Evolutionary conservation across 768 basidiomycete genomes (phyloP), one percentile per base, ranked within the genome.

Genomic region (Baorangia bicolor): DNA sequence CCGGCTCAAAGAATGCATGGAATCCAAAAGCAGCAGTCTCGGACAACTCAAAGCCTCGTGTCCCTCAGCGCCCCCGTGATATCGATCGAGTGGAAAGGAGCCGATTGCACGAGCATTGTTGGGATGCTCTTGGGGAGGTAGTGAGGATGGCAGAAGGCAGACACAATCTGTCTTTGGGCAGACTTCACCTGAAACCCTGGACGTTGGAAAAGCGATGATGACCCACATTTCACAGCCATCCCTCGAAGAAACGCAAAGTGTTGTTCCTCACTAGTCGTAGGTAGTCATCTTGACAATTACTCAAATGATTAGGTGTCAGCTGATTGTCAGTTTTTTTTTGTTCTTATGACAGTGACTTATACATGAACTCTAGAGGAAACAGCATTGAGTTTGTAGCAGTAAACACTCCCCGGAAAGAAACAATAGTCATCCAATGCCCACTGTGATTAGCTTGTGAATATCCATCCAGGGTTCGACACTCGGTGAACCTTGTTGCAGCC

Each of bases 101-200:
- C 48, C 61, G 66, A 3, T 60, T 79, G 30, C 71, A 75, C 18
- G 70, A 71, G 14, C 70, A 67, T 23, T 76, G 74, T 4, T 79
- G 78, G 76, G 73, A 74, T 31, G 75, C 79, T 28, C 63, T 87
- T 2, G 77, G 79, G 23, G 79, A 86, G 62, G 77, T 80, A 1
- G 74, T 84, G 38, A 75, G 72, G 53, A 77, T 88, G 77, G 85
- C 84, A 21, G 86, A 88, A 64, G 82, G 78, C 13, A 75, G 77
- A 61, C 74, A 80, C 44, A 65, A 68, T 20, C 49, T 88, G 46
- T 77, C 72, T 5, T 68, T 87, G 51, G 86, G 85, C 35, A 77
- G 81, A 63, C 65, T 81, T 46, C 35, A 52, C 23, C 33, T 73
- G 56, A 63, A 63, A 53, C 66, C 62, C 0, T 71, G 71, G 70